Percentiles rank a stretch among this genome's conserved stretches.
These are phyloP conservation scores for Brachypodium distachyon DNA, from an alignment of 202 grass and related monocot genomes.

Conservation along the genomic window DNA sequence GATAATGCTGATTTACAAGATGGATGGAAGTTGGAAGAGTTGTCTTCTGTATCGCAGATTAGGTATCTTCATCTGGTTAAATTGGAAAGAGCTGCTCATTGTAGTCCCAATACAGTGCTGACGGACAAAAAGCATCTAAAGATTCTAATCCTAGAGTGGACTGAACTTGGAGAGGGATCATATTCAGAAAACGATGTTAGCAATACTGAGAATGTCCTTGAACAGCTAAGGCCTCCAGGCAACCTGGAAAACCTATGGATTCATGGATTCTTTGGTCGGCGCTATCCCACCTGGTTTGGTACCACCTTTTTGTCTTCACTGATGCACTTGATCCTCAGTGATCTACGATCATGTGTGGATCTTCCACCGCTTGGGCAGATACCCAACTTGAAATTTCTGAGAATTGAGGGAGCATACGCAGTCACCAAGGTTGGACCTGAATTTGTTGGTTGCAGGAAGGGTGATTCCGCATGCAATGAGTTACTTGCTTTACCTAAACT, in stretches of 20 bases:
- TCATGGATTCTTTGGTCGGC: background rate
- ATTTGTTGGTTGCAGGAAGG: background rate
- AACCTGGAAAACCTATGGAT: background rate
- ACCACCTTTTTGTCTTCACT: background rate
- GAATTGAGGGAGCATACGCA: background rate
- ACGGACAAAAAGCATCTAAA: background rate
- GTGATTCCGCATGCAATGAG: background rate
- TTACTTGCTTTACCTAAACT: background rate
- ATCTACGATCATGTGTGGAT: background rate
- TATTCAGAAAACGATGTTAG: background rate
- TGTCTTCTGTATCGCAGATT: background rate
- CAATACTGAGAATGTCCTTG: background rate
- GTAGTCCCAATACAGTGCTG: background rate
- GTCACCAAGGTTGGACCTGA: background rate
- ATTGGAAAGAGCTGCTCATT: background rate
- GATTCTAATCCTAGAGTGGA: accelerated
- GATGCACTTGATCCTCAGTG: accelerated
- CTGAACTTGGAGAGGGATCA: no score
- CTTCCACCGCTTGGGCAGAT: background rate
- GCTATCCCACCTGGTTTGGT: background rate
- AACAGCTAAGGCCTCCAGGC: background rate
- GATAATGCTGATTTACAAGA: background rate
- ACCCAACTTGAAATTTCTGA: background rate
- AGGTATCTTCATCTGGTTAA: background rate
- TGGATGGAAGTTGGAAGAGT: background rate